Base-by-base conservation (phyloP, 257 asterid species). In the Solanum megistacrolobum region DNA sequence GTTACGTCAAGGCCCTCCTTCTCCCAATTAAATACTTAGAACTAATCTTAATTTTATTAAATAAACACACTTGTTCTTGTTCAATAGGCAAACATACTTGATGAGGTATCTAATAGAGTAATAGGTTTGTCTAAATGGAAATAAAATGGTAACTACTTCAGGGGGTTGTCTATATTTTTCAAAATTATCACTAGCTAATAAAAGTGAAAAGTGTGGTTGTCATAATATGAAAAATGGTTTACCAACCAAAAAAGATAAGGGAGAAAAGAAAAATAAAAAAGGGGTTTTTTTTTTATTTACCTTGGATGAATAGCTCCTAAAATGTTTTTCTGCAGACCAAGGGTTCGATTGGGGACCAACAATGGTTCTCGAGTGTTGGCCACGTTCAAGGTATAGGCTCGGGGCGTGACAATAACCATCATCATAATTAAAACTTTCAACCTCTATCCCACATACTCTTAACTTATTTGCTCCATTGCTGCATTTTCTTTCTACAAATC, bases 271-370 rank as follows among this genome's bases (percentile, higher is more conserved):
- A 68, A 20, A 6, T n/a, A 2, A 32, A n/a, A 1, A 72, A 32
- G 21, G 27, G 58, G 7, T 0, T 5, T 48, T 14, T 2, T 48
- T 11, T 16, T 81, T 11, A 23, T 90, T 92, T 83, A 94, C 99
- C 99, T 96, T 66, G 98, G 98, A 91, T 90, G 90, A 87, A n/a
- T 92, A 41, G 97, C 93, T 72, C 98, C 95, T 86, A 95, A 89
- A 81, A 96, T 94, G 48, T 90, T 93, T 87, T 96, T 96, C 91
- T 95, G 98, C 36, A 38, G 41, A 0, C 10, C 0, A 38, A 38
- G 11, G 43, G 11, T 38, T 38, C 11, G 3, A 1, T 38, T 38
- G 11, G 43, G 11, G 43, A 38, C 11, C 43, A 38, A 8, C 43
- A 38, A 38, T 38, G 43, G 3, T 9, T 8, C 43, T 38, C 4